Evolutionary conservation across 768 basidiomycete species (phyloP), one percentile per base, ranked within the genome.

Genomic region (Pleurotus cornucopiae): DNA sequence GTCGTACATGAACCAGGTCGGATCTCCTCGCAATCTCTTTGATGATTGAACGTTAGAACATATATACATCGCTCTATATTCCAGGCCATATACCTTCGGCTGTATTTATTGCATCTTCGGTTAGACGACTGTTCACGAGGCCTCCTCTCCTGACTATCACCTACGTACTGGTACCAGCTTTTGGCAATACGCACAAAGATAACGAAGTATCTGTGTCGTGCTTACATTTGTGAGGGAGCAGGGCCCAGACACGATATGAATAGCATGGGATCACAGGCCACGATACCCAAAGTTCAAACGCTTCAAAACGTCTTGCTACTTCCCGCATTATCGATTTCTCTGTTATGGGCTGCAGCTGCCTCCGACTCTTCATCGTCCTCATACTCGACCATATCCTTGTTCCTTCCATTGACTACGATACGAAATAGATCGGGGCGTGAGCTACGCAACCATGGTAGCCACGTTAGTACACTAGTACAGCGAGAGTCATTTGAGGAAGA

Each of bases 1-100:
- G 65, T 75, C 80, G 56, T 89, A 85, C 70, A 81, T 86, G 75
- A 75, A 78, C 57, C 21, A 77, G 73, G 77, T 78, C 61, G 74
- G 73, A 47, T 72, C 75, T 12, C 75, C 76, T 37, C 73, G 74
- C 30, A 71, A 72, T 49, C 67, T 76, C 43, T 68, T 76, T 16
- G 74, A 76, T 26, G 70, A 74, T 55, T 76, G 59, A 71, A 46
- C 14, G 7, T 51, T 44, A 34, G 30, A 34, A 11, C 2, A 34
- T 34, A 9, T 9, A 34, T 9, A 9, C 30, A 3, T 34, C 30
- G 9, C 30, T 34, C 7, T 34, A 34, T 34, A 34, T 34, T 34
- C 2, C 7, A 34, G 7, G 30, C 2, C 30, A 34, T 34, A 11
- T 9, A 11, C 30, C 30, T 30, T 30, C 30, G 6, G 30, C 30